phyloP scores from a whole-genome alignment of 805 yeast genomes.

The Starmerella geochares region DNA sequence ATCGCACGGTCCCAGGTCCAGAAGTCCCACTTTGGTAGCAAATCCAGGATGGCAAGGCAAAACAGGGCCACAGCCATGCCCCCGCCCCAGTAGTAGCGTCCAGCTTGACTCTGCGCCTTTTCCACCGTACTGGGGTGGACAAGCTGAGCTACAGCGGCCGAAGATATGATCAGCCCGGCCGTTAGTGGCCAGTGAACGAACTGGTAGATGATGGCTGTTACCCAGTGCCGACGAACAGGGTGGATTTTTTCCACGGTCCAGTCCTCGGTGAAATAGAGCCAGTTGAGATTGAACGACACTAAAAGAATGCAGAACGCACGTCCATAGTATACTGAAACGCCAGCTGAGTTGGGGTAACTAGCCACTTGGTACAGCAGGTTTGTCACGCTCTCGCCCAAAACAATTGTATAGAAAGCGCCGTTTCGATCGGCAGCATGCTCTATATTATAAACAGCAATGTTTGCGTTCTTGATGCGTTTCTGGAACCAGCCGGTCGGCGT shows the following conservation, averaged over 20 bases:
- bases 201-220: neutral
- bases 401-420: conserved; percentile 8
- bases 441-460: conserved; percentile 5
- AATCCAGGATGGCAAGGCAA: conserved; percentile 4
- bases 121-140: neutral
- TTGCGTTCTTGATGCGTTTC: neutral
- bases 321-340: conserved; percentile 7
- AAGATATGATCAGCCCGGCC: conserved; percentile 3
- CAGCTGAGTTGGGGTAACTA: conserved; percentile 5
- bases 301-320: conserved; percentile 13
- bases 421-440: conserved; percentile 13
- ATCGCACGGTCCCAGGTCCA: neutral
- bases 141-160: conserved; percentile 8
- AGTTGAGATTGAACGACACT: conserved; percentile 8
- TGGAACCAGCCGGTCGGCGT: neutral
- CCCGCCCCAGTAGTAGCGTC: conserved; percentile 12
- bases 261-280: conserved; percentile 13
- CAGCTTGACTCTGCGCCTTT: neutral
- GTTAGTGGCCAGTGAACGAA: conserved; percentile 12
- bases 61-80: conserved; percentile 8
- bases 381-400: conserved; percentile 14
- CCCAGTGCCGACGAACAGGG: conserved; percentile 11
- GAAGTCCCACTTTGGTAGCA: conserved; percentile 8
- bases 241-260: conserved; percentile 8
- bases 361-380: conserved; percentile 6